phyloP scores from a whole-genome alignment of 106 monocot species.

The Apostasia shenzhenica region DNA sequence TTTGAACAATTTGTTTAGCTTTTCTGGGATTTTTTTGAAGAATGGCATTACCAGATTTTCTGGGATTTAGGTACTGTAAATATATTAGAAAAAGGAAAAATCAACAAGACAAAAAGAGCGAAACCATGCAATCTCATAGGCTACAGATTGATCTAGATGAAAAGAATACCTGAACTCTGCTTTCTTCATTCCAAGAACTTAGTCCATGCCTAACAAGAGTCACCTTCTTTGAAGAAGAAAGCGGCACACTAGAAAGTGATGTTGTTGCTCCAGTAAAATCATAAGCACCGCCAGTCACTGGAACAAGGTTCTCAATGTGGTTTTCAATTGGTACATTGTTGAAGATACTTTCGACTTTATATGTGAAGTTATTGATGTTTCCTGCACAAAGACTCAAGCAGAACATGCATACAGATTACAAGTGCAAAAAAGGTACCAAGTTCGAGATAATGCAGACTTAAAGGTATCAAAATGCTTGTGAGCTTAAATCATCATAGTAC shows the following conservation, averaged over 20 bases:
- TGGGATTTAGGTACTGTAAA: too few relatives aligned
- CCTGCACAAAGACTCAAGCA: background rate
- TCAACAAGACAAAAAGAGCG: background rate
- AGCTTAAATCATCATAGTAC: too few relatives aligned
- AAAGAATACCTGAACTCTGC: slow-evolving; percentile 50
- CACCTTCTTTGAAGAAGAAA: slow-evolving; percentile 50
- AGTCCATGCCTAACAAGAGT: slow-evolving; percentile 63
- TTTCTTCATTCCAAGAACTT: slow-evolving; percentile 65
- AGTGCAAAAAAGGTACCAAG: too few relatives aligned
- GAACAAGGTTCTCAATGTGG: slow-evolving; percentile 16
- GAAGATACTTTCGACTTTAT: slow-evolving; percentile 14
- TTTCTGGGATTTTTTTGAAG: too few relatives aligned
- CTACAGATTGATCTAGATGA: background rate
- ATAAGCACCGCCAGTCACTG: slow-evolving; percentile 61
- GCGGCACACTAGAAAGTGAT: slow-evolving; percentile 29
- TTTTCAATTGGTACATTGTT: slow-evolving; percentile 25
- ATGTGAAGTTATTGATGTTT: background rate
- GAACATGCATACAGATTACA: too few relatives aligned
- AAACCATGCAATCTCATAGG: background rate
- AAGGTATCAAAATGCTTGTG: too few relatives aligned
- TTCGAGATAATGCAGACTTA: too few relatives aligned
- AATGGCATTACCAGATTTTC: too few relatives aligned
- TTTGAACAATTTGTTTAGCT: too few relatives aligned
- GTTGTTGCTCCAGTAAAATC: slow-evolving; percentile 65
- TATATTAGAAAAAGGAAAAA: background rate